Base-by-base conservation (phyloP, 176 grass and related monocot species). In the Oryza meridionalis region DNA sequence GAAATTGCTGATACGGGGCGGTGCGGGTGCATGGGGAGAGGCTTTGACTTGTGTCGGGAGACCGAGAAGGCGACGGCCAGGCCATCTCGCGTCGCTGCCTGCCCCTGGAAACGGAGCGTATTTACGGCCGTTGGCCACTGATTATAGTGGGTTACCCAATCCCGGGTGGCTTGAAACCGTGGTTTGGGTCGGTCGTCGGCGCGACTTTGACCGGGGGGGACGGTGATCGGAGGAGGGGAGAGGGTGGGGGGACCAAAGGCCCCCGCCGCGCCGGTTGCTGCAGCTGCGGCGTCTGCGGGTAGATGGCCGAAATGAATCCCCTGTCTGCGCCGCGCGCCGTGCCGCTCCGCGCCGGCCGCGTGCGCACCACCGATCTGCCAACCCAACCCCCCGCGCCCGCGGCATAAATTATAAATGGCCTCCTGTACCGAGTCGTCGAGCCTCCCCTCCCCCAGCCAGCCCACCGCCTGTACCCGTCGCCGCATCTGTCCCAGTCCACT, bases 1-100 rank as follows among this genome's bases (percentile, higher is more conserved):
- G 32, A 73, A 76, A 75, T 68, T 24, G 62, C 33, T 7, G 75
- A 62, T 21, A 84, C 6, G 38, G 33, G 33, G 33, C 4, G 33
- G 33, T 4, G 33, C 33, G 37, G 37, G 9, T 26, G 58, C 77
- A 3, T 6, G 32, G 47, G 67, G 46, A 49, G 46, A 13, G 69
- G 62, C 24, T 73, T 88, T 88, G 87, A 84, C 81, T 32, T 29
- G 46, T 84, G 87, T 80, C 61, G 75, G 22, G 35, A 11, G 63
- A 65, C 64, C 33, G 25, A 62, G 77, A 68, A 11, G 6, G 79
- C 66, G 67, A 81, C 12, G 78, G 49, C 69, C 5, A 32, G 78
- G 49, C 69, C 5, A 32, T 27, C 0, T 2, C 25, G 49, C 16
- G 64, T 2, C 4, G 27, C 27, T 29, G 27, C 31, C 11, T 9